Conservation (phyloP, 2,329 filamentous ascomycete species). For the Akanthomyces muscarius region DNA sequence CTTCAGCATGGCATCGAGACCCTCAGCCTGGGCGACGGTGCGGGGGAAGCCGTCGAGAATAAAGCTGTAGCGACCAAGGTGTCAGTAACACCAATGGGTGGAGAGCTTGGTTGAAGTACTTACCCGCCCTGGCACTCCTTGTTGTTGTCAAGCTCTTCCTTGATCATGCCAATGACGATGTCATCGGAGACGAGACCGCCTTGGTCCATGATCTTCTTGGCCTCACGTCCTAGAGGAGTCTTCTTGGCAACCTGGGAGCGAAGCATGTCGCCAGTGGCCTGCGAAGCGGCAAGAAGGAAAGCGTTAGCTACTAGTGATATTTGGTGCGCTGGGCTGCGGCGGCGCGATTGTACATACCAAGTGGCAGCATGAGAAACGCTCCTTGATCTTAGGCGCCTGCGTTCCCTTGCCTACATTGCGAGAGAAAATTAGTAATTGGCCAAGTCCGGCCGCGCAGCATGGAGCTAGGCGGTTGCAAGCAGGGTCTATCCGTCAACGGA, state of each 20-base stretch:
- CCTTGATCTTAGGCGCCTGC: conserved; percentile 96
- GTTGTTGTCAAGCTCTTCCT: conserved; percentile 92
- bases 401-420: conserved; percentile 82
- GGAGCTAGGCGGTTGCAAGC: conserved; percentile 21
- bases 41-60: conserved; percentile 98
- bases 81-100: background rate
- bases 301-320: conserved; percentile 18
- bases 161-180: conserved; percentile 99
- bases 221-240: conserved; percentile 88
- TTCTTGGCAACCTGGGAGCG: conserved; percentile 97
- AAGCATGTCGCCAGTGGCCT: conserved; percentile 99
- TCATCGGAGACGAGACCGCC: conserved; percentile 97
- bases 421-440: conserved; percentile 19
- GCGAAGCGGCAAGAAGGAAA: conserved; percentile 19
- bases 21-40: conserved; percentile 91
- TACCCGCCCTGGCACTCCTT: conserved; percentile 95
- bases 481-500: conserved; percentile 4
- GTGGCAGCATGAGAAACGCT: conserved; percentile 96
- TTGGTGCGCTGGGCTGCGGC: conserved; percentile 8
- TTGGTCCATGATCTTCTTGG: conserved; percentile 99
- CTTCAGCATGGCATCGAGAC: conserved; percentile 86
- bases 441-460: background rate
- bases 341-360: conserved; percentile 58
- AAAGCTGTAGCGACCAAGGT: conserved; percentile 59
- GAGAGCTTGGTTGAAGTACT: conserved; percentile 25